A percentile compares a stretch with the other conserved stretches of the same genome.
Conservation (phyloP, 257 asterid genomes). For the Solanum clarkiae region DNA sequence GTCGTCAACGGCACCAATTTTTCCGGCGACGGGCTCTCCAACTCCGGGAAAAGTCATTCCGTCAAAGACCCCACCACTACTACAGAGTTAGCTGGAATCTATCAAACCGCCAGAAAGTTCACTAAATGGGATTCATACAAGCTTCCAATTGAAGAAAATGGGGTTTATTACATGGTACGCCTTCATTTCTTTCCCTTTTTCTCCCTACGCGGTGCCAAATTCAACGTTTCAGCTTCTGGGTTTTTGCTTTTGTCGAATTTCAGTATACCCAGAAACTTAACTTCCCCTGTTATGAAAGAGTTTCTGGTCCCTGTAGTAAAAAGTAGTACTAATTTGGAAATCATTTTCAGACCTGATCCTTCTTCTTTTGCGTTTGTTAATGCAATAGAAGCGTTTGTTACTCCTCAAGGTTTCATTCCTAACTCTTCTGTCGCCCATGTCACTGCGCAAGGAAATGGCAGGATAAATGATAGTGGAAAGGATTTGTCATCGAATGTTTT, state of each 20-base stretch:
- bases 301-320: constrained; percentile 14
- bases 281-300: constrained; percentile 23
- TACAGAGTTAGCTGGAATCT: neutral
- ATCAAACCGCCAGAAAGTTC: constrained; percentile 40
- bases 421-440: neutral
- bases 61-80: neutral
- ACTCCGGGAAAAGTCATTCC: neutral
- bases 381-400: constrained; percentile 41
- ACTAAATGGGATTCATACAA: constrained; percentile 9
- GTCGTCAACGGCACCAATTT: neutral
- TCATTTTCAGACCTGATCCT: constrained; percentile 21
- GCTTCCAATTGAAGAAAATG: constrained; percentile 7
- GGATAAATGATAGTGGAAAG: neutral
- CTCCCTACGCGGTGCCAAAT: constrained; percentile 12
- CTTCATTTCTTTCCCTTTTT: constrained; percentile 32
- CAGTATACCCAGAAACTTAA: neutral
- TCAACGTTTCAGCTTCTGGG: constrained; percentile 24
- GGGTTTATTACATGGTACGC: constrained; percentile 36
- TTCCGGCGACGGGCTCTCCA: constrained; percentile 16
- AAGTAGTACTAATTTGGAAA: constrained; percentile 7
- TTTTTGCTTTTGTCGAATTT: constrained; percentile 29
- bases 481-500: neutral
- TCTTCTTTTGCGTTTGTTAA: constrained; percentile 33
- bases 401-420: constrained; percentile 17
- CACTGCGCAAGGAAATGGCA: neutral